Evolutionary conservation across 148 eudicot species (phyloP).

Genomic region (Chenopodium suecicum): DNA sequence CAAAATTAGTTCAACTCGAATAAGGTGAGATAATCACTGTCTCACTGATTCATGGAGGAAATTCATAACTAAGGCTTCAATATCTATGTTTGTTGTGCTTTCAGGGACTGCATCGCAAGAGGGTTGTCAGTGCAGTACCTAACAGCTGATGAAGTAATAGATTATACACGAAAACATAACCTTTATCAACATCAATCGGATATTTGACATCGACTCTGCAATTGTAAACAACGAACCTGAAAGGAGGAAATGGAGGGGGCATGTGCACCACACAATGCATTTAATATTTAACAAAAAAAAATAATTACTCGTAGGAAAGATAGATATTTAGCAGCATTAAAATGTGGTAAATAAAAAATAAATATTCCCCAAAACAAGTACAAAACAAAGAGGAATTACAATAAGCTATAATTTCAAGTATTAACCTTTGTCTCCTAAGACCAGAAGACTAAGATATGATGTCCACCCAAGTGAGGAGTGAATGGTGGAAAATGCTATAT

Average conservation of each 20-base stretch:
- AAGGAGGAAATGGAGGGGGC: no score
- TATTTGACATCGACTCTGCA: not conserved
- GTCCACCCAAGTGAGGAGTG: not conserved
- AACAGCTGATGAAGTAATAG: constrained; percentile 70
- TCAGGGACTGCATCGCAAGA: constrained; percentile 71
- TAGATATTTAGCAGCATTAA: no score
- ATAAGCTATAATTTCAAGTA: not conserved
- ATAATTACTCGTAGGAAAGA: no score
- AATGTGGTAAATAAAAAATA: not conserved
- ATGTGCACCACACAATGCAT: no score
- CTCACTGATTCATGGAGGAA: not conserved
- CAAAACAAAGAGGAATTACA: not conserved
- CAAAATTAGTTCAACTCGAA: constrained; percentile 78
- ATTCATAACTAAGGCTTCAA: not conserved
- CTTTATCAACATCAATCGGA: constrained; percentile 37
- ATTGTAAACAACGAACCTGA: not conserved
- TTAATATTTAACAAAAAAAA: no score
- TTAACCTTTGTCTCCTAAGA: not conserved
- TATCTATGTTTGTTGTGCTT: constrained; percentile 7
- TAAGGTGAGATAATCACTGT: constrained; percentile 52
- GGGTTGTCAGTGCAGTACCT: constrained; percentile 77
- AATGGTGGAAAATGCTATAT: no score
- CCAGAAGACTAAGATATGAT: not conserved
- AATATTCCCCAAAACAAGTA: not conserved
- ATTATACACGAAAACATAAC: constrained; percentile 53